Evolutionary conservation across 2,329 filamentous ascomycete genomes (phyloP), one percentile per base, ranked within the genome.

Genomic region (Leptosphaerulina australis): DNA sequence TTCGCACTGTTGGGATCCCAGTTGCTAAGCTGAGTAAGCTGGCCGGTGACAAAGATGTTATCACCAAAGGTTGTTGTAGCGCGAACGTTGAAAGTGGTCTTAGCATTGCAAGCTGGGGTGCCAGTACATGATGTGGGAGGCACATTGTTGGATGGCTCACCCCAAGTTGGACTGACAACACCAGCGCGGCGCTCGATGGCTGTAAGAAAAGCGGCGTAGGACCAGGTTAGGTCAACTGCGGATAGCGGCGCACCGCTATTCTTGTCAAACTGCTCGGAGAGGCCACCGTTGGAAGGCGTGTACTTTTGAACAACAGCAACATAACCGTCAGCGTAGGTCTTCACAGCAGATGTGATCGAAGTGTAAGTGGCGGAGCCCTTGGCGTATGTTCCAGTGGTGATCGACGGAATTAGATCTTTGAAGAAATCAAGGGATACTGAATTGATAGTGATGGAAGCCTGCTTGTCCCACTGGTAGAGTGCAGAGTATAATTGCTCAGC

Each of bases 401-500:
- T 78, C 0, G 78, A 78, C 10, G 84, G 55, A 2, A 77, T 41
- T 82, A 79, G 6, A 90, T 75, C 58, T 86, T 85, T 53, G 81
- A 92, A 94, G 77, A 94, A 93, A 6, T 81, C 66, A 7, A 91
- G 77, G 0, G 88, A 91, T 1, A 79, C 79, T 0, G 77, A 74
- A 4, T 83, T 87, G 36, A 93, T 81, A 0, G 79, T 81, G 62
- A 95, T 80, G 5, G 79, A 85, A 1, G 84, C 85, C 20, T 79
- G 71, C 26, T 77, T 72, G 55, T 86, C 79, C 88, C 88, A 93
- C 39, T 87, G 84, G 58, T 87, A 86, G 1, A 91, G 64, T 1
- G 90, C 87, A 61, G 88, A 86, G 68, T 91, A 93, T 2, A 95
- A 81, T 66, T 89, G 86, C 72, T 94, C 90, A 3, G 89, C 90